Evolutionary conservation across 1,139 yeast species (phyloP), one percentile per base, ranked within the genome.

Genomic region (Debaryomyces nepalensis): DNA sequence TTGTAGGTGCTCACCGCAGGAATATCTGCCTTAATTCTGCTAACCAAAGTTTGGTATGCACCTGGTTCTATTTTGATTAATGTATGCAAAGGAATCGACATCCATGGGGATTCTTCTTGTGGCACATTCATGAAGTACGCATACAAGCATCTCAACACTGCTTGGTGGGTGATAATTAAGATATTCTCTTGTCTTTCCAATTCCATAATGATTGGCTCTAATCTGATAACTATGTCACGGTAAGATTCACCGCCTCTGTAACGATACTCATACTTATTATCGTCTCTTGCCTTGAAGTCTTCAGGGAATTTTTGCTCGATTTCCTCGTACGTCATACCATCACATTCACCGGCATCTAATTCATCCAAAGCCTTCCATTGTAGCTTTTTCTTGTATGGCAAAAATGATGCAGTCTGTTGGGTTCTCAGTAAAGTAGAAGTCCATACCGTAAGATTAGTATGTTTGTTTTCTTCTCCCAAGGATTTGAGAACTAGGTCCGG

Each of bases 61-160:
- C 96, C 76, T 7, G 98, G 97, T 62, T 95, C 98, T 51, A 93
- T 74, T 59, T 89, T 87, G 55, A 93, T 93, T 61, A 93, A 73
- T 0, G 99, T 93, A 61, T 93, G 99, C 57, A 93, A 73, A 6
- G 99, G 99, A 43, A 93, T 95, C 37, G 95, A 89, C 97, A 93
- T 91, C 98, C 99, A 93, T 4, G 99, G 99, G 46, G 91, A 81
- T 61, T 90, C 95, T 57, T 93, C 97, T 63, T 91, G 98, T 4
- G 97, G 97, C 14, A 93, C 96, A 61, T 93, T 93, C 98, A 93
- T 95, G 61, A 91, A 93, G 63, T 95, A 93, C 4, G 99, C 98
- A 64, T 93, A 93, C 43, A 93, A 84, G 63, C 99, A 93, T 57
- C 99, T 80, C 54, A 93, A 74, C 16, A 93, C 98, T 0, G 99